Evolutionary conservation across 106 monocot species (phyloP), one percentile per base, ranked within the genome.

Genomic region (Ottelia alismoides): DNA sequence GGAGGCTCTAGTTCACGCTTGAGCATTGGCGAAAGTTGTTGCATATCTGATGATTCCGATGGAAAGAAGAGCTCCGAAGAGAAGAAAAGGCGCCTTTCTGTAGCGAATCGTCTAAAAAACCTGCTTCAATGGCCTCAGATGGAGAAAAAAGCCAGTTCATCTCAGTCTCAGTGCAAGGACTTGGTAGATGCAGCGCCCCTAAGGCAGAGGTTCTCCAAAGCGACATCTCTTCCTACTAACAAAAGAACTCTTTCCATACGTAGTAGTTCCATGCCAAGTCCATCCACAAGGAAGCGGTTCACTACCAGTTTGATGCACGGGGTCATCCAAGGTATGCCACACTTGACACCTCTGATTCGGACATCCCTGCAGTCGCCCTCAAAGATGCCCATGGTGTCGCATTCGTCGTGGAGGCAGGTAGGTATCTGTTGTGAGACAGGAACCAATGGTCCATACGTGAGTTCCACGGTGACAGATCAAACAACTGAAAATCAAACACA

Each of bases 251-350:
- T 79, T 16, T 63, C 85, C 1, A 69, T 73, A 2, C 72, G 75
- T 29, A n/a, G n/a, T n/a, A 82, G 20, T 22, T 43, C 59, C 0
- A 30, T 52, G 51, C 79, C 82, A n/a, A 82, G 92, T 53, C 82
- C 82, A 1, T 68, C 76, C 0, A 64, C 71, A 0, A 79, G 67
- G 60, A 83, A 77, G 71, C 86, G 64, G 45, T 72, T 79, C 30
- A 40, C 82, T 0, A 59, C 72, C 2, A 71, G 76, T 14, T 49
- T 92, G 2, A 82, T 70, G 65, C 85, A 92, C 0, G 92, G 85
- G 6, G 81, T 82, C 22, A 74, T 74, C 27, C 82, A 79, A 63
- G 75, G 73, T 17, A 85, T 82, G 73, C 85, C 85, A 12, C 76
- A 78, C 26, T 32, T 82, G 6, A n/a, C 28, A 2, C 23, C 30